These are phyloP conservation scores for Colletotrichum sp. DNA, from an alignment of 2,329 filamentous ascomycete species.

Conservation along the genomic window DNA sequence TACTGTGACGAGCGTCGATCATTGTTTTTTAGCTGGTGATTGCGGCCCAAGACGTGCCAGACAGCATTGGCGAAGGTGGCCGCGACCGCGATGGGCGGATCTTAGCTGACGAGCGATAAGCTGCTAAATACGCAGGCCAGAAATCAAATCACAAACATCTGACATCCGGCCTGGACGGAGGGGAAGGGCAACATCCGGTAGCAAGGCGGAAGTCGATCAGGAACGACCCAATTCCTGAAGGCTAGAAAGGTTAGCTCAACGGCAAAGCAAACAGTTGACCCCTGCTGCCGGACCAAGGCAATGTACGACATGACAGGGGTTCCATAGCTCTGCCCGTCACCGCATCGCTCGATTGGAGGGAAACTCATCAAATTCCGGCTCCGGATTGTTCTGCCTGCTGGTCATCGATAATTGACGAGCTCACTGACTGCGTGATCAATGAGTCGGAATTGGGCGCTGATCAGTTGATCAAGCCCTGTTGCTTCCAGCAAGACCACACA, in stretches of 20 bases:
- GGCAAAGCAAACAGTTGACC: constrained; percentile 10
- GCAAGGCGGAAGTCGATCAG: neutral
- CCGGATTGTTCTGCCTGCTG: neutral
- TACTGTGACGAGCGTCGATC: constrained; percentile 15
- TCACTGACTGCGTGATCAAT: neutral
- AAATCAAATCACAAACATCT: neutral
- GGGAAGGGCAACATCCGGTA: neutral
- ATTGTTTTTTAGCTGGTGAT: neutral
- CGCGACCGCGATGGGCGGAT: neutral
- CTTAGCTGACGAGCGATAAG: neutral
- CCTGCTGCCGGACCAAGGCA: constrained; percentile 2
- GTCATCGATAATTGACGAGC: neutral
- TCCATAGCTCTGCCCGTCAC: neutral
- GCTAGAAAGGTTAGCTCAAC: constrained; percentile 5
- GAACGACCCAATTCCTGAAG: neutral
- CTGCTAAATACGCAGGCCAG: neutral
- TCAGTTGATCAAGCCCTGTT: neutral
- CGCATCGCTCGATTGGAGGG: neutral
- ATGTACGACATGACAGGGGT: constrained; percentile 20
- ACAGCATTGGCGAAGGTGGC: neutral
- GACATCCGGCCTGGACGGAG: neutral
- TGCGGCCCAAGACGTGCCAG: neutral
- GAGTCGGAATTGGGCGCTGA: neutral
- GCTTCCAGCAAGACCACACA: neutral
- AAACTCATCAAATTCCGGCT: neutral